A percentile compares a stretch with the other conserved stretches of the same genome.
Evolutionary conservation across 2,329 filamentous ascomycete genomes (phyloP).

Genomic region (Waltergamsia citrina): DNA sequence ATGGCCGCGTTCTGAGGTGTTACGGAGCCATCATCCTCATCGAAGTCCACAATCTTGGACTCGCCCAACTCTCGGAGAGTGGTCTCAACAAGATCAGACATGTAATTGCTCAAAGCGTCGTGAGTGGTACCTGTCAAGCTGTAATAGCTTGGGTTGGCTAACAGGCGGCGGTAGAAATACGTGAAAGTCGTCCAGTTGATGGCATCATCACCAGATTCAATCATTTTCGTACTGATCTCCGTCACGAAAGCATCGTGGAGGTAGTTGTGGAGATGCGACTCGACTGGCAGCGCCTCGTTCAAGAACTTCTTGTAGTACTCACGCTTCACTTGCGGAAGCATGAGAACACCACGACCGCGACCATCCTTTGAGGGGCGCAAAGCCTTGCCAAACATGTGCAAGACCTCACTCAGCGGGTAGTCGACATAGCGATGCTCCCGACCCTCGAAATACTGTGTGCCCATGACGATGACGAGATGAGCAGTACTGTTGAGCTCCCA

Average conservation of each 20-base stretch:
- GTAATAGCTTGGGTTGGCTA: conserved; percentile 96
- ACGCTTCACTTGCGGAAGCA: conserved; percentile 89
- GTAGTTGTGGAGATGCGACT: conserved; percentile 86
- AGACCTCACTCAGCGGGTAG: conserved; percentile 84
- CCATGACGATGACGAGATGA: conserved; percentile 92
- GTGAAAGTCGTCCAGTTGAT: conserved; percentile 99
- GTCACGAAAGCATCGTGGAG: conserved; percentile 94
- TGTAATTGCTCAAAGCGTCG: conserved; percentile 84
- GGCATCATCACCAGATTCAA: conserved; percentile 90
- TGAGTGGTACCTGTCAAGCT: conserved; percentile 80
- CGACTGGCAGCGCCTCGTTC: conserved; percentile 89
- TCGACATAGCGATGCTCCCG: conserved; percentile 95
- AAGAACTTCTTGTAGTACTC: conserved; percentile 99
- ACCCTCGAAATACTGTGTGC: conserved; percentile 94
- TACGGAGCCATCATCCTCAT: conserved; percentile 86
- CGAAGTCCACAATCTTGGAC: conserved; percentile 90
- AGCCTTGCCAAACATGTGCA: conserved; percentile 97
- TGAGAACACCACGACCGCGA: conserved; percentile 81
- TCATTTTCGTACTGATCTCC: conserved; percentile 93
- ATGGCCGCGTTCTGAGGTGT: conserved; percentile 90
- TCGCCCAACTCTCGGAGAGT: conserved; percentile 86
- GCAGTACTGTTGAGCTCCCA: conserved; percentile 89
- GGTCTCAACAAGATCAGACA: conserved; percentile 90
- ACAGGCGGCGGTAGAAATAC: conserved; percentile 90
- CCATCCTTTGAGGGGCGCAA: conserved; percentile 71